Conservation (phyloP, 2,329 filamentous ascomycete species). For the Epichloe coenophiala region DNA sequence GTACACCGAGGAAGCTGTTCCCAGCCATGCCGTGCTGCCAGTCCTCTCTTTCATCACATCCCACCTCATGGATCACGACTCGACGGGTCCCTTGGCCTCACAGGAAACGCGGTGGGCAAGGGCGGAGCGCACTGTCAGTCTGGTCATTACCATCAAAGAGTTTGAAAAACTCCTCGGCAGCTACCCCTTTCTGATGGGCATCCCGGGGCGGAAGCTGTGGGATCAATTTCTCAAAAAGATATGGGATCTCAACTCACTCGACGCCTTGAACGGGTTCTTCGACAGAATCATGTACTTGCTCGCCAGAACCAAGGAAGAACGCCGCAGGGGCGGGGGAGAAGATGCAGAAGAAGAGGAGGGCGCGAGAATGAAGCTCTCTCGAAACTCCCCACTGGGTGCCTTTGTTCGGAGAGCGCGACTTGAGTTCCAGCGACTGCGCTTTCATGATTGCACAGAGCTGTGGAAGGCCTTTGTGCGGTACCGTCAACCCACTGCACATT, state of each 20-base stretch:
- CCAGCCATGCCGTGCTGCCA: constrained; percentile 55
- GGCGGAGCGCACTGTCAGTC: constrained; percentile 34
- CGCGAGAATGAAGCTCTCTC: constrained; percentile 46
- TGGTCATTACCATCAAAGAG: constrained; percentile 41
- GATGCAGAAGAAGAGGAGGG: constrained; percentile 25
- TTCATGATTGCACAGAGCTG: constrained; percentile 62
- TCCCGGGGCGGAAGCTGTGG: constrained; percentile 74
- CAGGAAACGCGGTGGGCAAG: constrained; percentile 28
- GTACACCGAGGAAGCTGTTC: constrained; percentile 60
- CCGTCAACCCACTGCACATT: constrained; percentile 56
- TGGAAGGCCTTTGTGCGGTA: constrained; percentile 79
- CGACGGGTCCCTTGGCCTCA: constrained; percentile 14
- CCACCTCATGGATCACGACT: constrained; percentile 44
- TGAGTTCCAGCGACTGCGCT: constrained; percentile 69
- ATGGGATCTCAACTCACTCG: constrained; percentile 72
- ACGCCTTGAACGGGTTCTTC: constrained; percentile 70
- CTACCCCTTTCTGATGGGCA: constrained; percentile 36
- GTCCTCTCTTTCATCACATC: constrained; percentile 69
- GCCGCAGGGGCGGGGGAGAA: constrained; percentile 36
- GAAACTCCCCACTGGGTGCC: constrained; percentile 65
- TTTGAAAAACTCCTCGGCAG: constrained; percentile 45
- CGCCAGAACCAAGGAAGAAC: constrained; percentile 47
- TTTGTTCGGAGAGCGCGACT: constrained; percentile 66
- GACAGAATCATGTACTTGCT: constrained; percentile 43
- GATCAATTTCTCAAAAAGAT: constrained; percentile 73